phyloP scores from a whole-genome alignment of 768 basidiomycete genomes.

The Filobasidium floriforme region DNA sequence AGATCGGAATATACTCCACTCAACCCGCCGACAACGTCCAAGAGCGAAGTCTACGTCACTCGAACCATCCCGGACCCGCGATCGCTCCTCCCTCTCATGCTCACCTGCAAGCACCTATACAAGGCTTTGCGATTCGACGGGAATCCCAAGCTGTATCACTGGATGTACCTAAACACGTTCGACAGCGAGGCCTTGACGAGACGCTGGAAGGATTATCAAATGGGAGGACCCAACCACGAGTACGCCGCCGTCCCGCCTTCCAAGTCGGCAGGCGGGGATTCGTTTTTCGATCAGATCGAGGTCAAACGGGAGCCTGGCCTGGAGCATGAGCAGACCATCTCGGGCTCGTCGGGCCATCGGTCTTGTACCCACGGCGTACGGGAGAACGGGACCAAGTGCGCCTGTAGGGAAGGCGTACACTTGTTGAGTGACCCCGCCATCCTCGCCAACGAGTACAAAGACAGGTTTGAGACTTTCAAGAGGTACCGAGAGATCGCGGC shows the following conservation, averaged over 20 bases:
- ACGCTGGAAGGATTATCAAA: constrained; percentile 31
- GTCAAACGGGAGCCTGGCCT: background rate
- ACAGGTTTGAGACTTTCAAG: constrained; percentile 28
- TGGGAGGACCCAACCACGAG: constrained; percentile 21
- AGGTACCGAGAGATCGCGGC: constrained; percentile 30
- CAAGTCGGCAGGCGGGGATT: background rate
- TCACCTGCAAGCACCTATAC: constrained; percentile 28
- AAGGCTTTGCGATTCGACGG: constrained; percentile 28
- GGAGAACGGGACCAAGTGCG: constrained; percentile 17
- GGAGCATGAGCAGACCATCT: background rate
- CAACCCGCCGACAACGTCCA: background rate
- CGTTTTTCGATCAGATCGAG: background rate
- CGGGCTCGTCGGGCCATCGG: background rate
- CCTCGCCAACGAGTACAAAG: constrained; percentile 38
- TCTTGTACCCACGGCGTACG: background rate
- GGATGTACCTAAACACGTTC: constrained; percentile 37
- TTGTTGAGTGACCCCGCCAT: constrained; percentile 33
- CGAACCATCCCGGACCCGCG: constrained; percentile 16
- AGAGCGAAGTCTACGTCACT: background rate
- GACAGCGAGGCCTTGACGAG: constrained; percentile 34
- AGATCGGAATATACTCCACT: background rate
- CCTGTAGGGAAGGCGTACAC: constrained; percentile 21
- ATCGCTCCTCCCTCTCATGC: constrained; percentile 29
- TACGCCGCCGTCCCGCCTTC: constrained; percentile 4
- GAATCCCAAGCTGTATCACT: constrained; percentile 36